Evolutionary conservation across 2,329 filamentous ascomycete genomes (phyloP).

Genomic region (Phaeophleospora eucalypticola): DNA sequence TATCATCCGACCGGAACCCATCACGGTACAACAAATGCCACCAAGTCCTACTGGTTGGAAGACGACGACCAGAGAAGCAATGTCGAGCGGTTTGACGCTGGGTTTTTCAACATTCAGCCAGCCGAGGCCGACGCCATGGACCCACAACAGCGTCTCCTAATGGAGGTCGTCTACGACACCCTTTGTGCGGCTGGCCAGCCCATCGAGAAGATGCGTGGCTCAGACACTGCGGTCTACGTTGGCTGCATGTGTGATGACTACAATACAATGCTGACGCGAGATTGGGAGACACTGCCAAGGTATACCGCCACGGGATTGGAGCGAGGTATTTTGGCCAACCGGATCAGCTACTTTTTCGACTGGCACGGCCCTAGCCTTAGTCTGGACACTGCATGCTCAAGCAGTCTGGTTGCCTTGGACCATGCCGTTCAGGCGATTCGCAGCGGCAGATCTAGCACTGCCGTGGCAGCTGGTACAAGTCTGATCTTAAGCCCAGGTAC

Average conservation of each 20-base stretch:
- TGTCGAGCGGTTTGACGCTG: conserved; percentile 13
- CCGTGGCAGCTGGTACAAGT: conserved; percentile 24
- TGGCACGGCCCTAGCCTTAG: conserved; percentile 34
- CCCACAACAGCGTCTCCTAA: conserved; percentile 19
- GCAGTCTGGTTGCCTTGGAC: conserved; percentile 36
- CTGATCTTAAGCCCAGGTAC: conserved; percentile 28
- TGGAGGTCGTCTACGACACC: conserved; percentile 14
- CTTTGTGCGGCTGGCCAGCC: conserved; percentile 1
- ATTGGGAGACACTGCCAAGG: conserved; percentile 4
- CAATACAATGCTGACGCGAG: conserved; percentile 13
- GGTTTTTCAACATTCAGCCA: conserved; percentile 17
- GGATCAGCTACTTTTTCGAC: conserved; percentile 34
- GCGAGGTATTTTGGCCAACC: conserved; percentile 11
- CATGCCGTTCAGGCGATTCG: conserved; percentile 28
- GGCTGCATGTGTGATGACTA: conserved; percentile 24
- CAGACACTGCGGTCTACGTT: conserved; percentile 12
- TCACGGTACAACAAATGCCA: conserved; percentile 4
- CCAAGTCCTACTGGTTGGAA: conserved; percentile 11
- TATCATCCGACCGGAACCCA: neutral
- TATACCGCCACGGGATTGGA: conserved; percentile 19
- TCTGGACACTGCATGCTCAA: conserved; percentile 47
- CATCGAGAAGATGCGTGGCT: conserved; percentile 1
- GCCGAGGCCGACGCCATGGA: conserved; percentile 20
- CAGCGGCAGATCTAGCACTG: conserved; percentile 21
- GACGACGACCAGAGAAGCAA: conserved; percentile 8